Conservation (phyloP, 495 filamentous ascomycete species). For the Penicillium silybi region DNA sequence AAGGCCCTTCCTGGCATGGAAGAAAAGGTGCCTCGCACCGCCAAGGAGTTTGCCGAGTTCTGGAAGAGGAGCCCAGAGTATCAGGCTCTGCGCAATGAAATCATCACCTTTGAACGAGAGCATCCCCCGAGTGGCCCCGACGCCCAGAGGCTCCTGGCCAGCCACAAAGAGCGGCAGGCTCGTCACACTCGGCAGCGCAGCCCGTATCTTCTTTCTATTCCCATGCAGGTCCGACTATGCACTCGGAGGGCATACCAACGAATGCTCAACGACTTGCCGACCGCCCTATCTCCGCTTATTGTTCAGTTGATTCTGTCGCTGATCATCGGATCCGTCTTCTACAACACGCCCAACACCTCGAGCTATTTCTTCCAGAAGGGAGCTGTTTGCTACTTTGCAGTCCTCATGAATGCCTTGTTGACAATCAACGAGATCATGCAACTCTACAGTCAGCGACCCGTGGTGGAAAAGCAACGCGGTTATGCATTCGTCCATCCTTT, state of each 20-base stretch:
- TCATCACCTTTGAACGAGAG: constrained; percentile 32
- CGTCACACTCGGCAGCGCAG: constrained; percentile 30
- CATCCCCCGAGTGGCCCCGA: constrained; percentile 17
- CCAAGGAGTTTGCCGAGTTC: constrained; percentile 60
- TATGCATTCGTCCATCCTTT: constrained; percentile 61
- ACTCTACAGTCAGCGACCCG: constrained; percentile 53
- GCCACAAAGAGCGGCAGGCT: constrained; percentile 26
- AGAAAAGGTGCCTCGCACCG: constrained; percentile 60
- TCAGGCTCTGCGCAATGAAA: constrained; percentile 41
- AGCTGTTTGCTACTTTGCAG: constrained; percentile 80
- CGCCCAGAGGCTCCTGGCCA: constrained; percentile 25
- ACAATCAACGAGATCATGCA: constrained; percentile 53
- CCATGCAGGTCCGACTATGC: constrained; percentile 47
- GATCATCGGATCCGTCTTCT: constrained; percentile 81
- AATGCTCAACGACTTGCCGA: constrained; percentile 64
- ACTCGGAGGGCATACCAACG: constrained; percentile 43
- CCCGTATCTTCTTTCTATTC: constrained; percentile 40
- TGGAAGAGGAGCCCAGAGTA: constrained; percentile 53
- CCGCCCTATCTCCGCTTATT: constrained; percentile 64
- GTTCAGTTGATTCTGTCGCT: constrained; percentile 70
- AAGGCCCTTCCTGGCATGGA: constrained; percentile 55
- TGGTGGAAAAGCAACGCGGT: constrained; percentile 57
- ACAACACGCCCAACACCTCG: constrained; percentile 39
- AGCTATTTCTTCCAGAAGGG: constrained; percentile 43
- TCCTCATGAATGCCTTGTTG: constrained; percentile 55